These are phyloP conservation scores for Trichophyton simii DNA, from an alignment of 2,329 filamentous ascomycete species.

Conservation along the genomic window DNA sequence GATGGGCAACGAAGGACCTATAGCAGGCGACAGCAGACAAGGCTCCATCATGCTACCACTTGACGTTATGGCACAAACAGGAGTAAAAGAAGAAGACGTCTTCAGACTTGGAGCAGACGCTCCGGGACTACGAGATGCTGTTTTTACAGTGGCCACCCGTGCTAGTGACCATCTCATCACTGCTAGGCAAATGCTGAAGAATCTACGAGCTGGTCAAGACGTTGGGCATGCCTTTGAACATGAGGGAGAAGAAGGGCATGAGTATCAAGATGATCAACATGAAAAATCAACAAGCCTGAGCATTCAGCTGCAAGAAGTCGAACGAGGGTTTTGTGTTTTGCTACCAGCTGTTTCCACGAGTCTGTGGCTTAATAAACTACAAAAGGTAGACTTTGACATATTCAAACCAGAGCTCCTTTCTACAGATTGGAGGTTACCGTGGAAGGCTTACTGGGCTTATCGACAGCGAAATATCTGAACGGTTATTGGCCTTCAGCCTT, in stretches of 20 bases:
- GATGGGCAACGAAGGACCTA: conserved; percentile 26
- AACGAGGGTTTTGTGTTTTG: conserved; percentile 63
- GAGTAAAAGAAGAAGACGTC: conserved; percentile 78
- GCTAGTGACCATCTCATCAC: conserved; percentile 95
- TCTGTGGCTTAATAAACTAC: conserved; percentile 64
- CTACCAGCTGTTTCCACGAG: conserved; percentile 67
- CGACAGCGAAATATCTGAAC: conserved; percentile 39
- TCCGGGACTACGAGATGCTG: conserved; percentile 69
- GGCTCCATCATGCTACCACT: conserved; percentile 68
- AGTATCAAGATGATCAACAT: conserved; percentile 32
- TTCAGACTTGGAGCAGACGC: conserved; percentile 69
- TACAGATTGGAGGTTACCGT: conserved; percentile 74
- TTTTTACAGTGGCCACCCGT: conserved; percentile 83
- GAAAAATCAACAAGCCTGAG: conserved; percentile 24
- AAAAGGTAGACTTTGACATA: conserved; percentile 76
- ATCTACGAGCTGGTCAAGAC: conserved; percentile 58
- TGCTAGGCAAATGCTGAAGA: conserved; percentile 78
- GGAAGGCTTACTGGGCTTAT: conserved; percentile 56
- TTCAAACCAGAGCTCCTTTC: conserved; percentile 51
- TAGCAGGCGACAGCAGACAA: conserved; percentile 33
- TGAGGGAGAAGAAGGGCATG: conserved; percentile 58
- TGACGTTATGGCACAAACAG: conserved; percentile 73
- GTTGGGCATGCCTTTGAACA: conserved; percentile 85
- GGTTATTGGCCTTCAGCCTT: background rate
- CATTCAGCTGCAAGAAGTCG: conserved; percentile 39